Evolutionary conservation across 1,139 yeast genomes (phyloP).

Genomic region (Diutina ranongensis): DNA sequence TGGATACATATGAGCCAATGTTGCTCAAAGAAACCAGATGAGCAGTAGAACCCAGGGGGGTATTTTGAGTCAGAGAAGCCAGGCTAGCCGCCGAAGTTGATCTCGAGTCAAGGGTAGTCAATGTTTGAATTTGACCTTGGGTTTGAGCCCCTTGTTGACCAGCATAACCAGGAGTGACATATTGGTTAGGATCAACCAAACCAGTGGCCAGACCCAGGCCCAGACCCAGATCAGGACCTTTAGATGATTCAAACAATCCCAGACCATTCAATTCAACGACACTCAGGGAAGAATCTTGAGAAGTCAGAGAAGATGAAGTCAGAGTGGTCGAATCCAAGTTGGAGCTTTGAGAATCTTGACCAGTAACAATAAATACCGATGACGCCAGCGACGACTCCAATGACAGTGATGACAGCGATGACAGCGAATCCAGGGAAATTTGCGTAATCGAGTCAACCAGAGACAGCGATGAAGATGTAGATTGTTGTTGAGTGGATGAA

Average conservation of each 20-base stretch:
- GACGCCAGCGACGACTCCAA: background rate
- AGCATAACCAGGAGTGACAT: background rate
- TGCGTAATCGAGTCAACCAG: no score
- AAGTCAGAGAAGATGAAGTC: background rate
- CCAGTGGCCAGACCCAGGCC: constrained; percentile 1
- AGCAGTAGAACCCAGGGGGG: background rate
- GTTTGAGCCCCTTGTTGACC: constrained; percentile 6
- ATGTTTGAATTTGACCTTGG: constrained; percentile 3
- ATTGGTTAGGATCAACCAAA: background rate
- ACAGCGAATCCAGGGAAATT: no score
- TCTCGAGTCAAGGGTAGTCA: background rate
- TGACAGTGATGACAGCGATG: no score
- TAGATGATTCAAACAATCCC: background rate
- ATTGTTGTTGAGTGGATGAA: no score
- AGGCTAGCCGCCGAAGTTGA: background rate
- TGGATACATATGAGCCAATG: background rate
- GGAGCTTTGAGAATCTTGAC: background rate
- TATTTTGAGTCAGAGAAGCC: background rate
- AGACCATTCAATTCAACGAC: background rate
- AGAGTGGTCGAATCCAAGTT: no score
- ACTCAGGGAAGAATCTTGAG: background rate
- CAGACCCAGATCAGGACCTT: background rate
- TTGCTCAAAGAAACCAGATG: background rate
- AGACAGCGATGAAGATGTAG: background rate
- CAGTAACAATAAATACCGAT: background rate